A percentile compares a stretch with the other conserved stretches of the same genome.
These are phyloP conservation scores for Corylus heterophylla DNA, from an alignment of 306 rosid genomes.

Conservation along the genomic window DNA sequence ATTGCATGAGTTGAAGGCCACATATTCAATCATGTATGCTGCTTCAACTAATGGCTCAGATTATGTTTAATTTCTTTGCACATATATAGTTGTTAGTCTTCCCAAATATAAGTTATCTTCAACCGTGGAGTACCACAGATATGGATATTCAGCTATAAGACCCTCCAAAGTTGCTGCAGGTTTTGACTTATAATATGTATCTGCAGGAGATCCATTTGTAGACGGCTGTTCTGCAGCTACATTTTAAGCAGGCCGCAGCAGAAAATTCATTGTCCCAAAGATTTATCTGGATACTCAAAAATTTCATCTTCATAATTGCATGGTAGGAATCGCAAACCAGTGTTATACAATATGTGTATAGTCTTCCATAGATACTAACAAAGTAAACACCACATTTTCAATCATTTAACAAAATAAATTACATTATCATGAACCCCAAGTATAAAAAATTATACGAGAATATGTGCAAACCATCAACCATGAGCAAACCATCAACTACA, in stretches of 20 bases:
- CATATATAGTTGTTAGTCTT: too few relatives aligned
- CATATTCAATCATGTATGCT: too few relatives aligned
- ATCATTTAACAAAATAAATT: not conserved
- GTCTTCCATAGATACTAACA: not conserved
- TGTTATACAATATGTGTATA: not conserved
- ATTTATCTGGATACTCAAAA: conserved; percentile 32
- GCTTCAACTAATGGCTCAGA: too few relatives aligned
- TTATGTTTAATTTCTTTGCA: too few relatives aligned
- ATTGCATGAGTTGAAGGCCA: not conserved
- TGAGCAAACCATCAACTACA: too few relatives aligned
- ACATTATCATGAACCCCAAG: not conserved
- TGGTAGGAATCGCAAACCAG: not conserved
- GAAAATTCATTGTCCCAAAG: conserved; percentile 64
- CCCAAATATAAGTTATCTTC: conserved; percentile 23
- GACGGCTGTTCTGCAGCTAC: conserved; percentile 48
- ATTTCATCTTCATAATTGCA: not conserved
- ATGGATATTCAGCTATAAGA: conserved; percentile 16
- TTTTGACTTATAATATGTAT: conserved; percentile 20
- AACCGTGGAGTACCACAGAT: conserved; percentile 37
- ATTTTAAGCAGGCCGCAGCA: conserved; percentile 55
- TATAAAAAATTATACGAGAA: not conserved
- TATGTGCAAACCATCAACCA: not conserved
- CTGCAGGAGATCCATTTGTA: conserved; percentile 42
- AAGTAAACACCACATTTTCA: not conserved
- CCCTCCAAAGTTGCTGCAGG: too few relatives aligned